Evolutionary conservation across 345 rosid species (phyloP), one percentile per base, ranked within the genome.

Genomic region (Pelargonium nanum): DNA sequence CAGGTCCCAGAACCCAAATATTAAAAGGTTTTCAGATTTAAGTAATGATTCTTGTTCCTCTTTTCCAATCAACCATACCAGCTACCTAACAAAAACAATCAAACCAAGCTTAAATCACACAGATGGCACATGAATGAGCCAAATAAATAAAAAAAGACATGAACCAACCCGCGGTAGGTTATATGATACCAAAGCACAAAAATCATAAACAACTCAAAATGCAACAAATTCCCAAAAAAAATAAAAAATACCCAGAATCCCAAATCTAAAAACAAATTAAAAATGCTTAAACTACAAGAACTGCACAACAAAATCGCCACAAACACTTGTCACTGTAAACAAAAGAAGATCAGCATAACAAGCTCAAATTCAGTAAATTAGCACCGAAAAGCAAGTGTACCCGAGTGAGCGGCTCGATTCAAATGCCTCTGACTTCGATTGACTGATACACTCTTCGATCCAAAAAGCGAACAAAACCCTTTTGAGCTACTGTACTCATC

Each of bases 401-500:
- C 62, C 19, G 70, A 61, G 23, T 25, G 19, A 44, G 56, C 25
- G 30, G 55, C 62, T 55, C 57, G 69, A 56, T 56, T 55, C 20
- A 53, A n/a, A 24, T 28, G 54, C 56, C 65, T 61, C 62, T 48
- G 66, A 20, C 61, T 62, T 50, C 72, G 65, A 68, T 62, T 62
- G 1, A 63, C 28, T 28, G 61, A 19, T 6, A 58, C 52, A 24
- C 22, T 26, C 26, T 40, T 66, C 57, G 70, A 53, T 62, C 63
- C 64, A 9, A 71, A 62, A 17, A 71, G 53, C 48, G 70, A 66
- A 24, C 61, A 65, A 21, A 67, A 26, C 48, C 71, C 79, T 53
- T 64, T 65, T 24, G 75, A 75, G 61, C 63, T 61, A 62, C 57
- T 69, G 69, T 70, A 75, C 19, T 75, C 73, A 53, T 61, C 65